Evolutionary conservation across 768 basidiomycete genomes (phyloP).

Genomic region (Mycena olivaceomarginata): DNA sequence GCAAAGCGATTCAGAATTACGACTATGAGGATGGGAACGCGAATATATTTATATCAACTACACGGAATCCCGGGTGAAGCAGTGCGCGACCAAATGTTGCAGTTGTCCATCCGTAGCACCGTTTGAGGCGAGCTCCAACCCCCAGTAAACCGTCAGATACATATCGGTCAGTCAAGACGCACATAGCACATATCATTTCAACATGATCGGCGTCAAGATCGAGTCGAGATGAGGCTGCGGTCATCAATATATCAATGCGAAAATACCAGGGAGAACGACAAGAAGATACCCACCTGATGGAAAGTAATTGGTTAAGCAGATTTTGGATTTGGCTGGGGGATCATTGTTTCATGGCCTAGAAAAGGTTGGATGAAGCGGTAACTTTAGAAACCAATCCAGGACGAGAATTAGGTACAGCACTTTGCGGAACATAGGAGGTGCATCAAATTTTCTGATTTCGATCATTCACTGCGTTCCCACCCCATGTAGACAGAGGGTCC

Average conservation of each 20-base stretch:
- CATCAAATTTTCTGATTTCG: too few species aligned
- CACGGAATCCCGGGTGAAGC: background rate
- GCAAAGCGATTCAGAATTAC: background rate
- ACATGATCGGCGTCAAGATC: constrained; percentile 30
- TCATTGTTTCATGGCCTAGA: constrained; percentile 41
- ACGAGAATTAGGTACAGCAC: background rate
- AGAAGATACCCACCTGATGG: constrained; percentile 38
- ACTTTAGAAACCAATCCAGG: background rate
- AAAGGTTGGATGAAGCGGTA: background rate
- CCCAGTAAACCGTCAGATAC: background rate
- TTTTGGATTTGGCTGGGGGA: constrained; percentile 39
- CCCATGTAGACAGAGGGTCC: too few species aligned
- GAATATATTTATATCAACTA: background rate
- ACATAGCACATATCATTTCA: constrained; percentile 20
- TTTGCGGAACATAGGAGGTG: too few species aligned
- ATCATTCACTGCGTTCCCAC: too few species aligned
- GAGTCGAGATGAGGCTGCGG: constrained; percentile 45
- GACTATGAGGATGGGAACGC: background rate
- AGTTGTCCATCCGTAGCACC: constrained; percentile 37
- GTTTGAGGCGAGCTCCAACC: constrained; percentile 23
- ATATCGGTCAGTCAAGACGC: background rate
- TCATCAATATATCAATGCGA: too few species aligned
- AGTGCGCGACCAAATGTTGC: constrained; percentile 17
- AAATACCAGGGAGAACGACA: background rate
- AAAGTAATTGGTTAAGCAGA: constrained; percentile 40